Evolutionary conservation across 305 asterid species (phyloP), one percentile per base, ranked within the genome.

Genomic region (Andrographis paniculata): DNA sequence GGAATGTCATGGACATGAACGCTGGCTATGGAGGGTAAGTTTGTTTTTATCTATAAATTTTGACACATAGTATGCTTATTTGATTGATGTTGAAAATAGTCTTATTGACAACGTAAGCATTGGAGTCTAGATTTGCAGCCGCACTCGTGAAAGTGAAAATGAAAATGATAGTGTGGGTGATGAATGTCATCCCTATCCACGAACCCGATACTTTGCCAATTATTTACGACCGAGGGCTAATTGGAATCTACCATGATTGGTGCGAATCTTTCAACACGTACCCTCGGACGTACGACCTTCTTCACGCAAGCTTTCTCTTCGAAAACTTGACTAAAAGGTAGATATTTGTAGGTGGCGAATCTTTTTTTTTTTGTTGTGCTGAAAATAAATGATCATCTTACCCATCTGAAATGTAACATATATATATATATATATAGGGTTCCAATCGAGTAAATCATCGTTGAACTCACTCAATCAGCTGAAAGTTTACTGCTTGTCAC

Each of bases 1-100:
- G 96, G 65, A 91, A 86, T 50, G 79, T 83, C 46, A 80, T 91
- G 88, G 98, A 91, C 50, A 86, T 91, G 98, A 82, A 80, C 55
- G 96, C 96, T 21, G 80, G 82, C 46, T 76, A 72, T 64, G 98
- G 96, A 78, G 98, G 98, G 96, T 86, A 74, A 75, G 87, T 38
- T 21, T 33, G 37, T 1, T n/a, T n/a, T n/a, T n/a, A n/a, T n/a
- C n/a, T n/a, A n/a, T n/a, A n/a, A n/a, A n/a, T n/a, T n/a, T n/a
- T 8, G 30, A 24, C 30, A 3, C 30, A 3, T 8, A 24, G 6
- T 8, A 24, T 24, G 30, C 8, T 24, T 24, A 8, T 4, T 24
- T 3, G 8, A 24, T 24, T 24, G 6, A 24, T 8, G 4, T 8
- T 24, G 30, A 4, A 24, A 3, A 3, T 24, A 24, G 8, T 3